Evolutionary conservation across 306 rosid species (phyloP).

Genomic region (Glycine tomentella): DNA sequence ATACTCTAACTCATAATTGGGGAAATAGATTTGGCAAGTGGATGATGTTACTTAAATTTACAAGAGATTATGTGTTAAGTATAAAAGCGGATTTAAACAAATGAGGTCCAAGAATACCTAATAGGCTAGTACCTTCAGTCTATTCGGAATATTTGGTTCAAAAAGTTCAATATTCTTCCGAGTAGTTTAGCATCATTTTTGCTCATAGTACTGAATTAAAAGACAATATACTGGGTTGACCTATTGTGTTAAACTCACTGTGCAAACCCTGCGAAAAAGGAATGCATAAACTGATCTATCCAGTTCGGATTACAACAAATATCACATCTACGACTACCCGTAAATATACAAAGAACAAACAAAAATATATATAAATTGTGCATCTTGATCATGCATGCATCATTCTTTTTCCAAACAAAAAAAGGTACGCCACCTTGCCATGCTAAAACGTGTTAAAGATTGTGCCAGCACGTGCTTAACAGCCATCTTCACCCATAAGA

Average conservation of each 20-base stretch:
- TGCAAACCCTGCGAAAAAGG: neutral
- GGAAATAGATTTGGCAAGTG: neutral
- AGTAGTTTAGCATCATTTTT: neutral
- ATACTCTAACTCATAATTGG: neutral
- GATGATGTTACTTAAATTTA: neutral
- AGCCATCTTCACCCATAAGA: constrained; percentile 56
- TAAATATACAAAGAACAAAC: neutral
- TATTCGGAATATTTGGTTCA: neutral
- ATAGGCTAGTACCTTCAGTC: too few relatives aligned
- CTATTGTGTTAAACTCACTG: too few relatives aligned
- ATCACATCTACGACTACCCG: neutral
- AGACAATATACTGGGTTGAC: neutral
- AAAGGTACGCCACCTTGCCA: too few relatives aligned
- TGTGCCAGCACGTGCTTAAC: constrained; percentile 40
- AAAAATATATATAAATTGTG: neutral
- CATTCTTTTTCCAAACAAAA: too few relatives aligned
- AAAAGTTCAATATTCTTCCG: neutral
- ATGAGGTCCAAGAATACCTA: neutral
- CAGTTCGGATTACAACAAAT: neutral
- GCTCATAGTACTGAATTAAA: neutral
- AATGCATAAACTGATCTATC: neutral
- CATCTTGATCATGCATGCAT: too few relatives aligned
- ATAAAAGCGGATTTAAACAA: neutral
- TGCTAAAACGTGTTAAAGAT: neutral
- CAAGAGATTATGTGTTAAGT: neutral